These are phyloP conservation scores for Aphanomyces cochlioides DNA, from an alignment of 352 stramenopile genomes.

Conservation along the genomic window DNA sequence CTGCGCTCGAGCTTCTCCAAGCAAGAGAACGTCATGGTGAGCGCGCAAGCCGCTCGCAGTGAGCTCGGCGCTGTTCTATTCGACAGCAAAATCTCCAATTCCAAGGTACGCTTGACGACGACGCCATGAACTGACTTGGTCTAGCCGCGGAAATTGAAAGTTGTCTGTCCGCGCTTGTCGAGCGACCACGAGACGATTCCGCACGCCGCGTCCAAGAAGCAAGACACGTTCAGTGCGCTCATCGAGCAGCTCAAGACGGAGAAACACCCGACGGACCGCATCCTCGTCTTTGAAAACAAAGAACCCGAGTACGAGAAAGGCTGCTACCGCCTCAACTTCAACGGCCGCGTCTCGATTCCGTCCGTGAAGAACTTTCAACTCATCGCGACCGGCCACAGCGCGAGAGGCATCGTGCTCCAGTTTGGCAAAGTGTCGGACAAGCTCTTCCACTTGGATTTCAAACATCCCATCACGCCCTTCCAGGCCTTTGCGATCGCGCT, in stretches of 20 bases:
- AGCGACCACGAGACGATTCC: constrained; percentile 48
- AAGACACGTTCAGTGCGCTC: constrained; percentile 50
- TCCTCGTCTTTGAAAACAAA: constrained; percentile 68
- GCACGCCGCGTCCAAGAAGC: constrained; percentile 38
- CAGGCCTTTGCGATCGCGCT: constrained; percentile 65
- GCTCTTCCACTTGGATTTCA: constrained; percentile 78
- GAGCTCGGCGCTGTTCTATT: constrained; percentile 74
- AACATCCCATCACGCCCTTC: constrained; percentile 63
- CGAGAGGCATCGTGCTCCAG: constrained; percentile 48
- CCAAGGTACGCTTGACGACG: constrained; percentile 39
- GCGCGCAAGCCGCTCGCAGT: constrained; percentile 60
- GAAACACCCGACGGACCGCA: constrained; percentile 25
- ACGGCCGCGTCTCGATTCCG: constrained; percentile 66
- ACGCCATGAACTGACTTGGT: not conserved
- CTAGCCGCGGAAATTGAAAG: constrained; percentile 35
- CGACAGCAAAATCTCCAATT: constrained; percentile 43
- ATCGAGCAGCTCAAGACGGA: constrained; percentile 45
- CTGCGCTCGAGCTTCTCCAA: constrained; percentile 71
- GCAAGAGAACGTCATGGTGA: constrained; percentile 69
- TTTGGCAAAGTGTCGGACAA: constrained; percentile 78
- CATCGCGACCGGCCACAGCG: constrained; percentile 30
- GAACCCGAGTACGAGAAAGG: constrained; percentile 68
- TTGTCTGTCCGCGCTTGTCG: constrained; percentile 51
- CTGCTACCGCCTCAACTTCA: constrained; percentile 79
- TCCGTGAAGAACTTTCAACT: constrained; percentile 84